phyloP scores from a whole-genome alignment of 2,329 filamentous ascomycete genomes.

The Fusarium metavorans region DNA sequence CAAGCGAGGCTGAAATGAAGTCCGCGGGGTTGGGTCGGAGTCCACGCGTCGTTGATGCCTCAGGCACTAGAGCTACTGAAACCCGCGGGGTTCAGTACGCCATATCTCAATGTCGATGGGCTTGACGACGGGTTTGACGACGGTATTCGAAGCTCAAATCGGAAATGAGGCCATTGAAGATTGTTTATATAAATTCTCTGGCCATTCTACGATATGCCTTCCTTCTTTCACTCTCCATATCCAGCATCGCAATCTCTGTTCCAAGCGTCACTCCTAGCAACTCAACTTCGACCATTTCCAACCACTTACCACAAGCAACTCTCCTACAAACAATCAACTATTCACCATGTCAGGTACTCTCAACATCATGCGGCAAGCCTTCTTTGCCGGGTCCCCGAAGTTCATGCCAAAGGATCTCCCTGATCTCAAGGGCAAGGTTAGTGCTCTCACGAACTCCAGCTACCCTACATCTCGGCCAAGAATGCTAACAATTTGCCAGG shows the following conservation, averaged over 20 bases:
- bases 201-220: neutral
- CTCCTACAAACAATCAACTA: neutral
- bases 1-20: neutral
- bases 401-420: constrained; percentile 74
- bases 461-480: neutral
- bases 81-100: neutral
- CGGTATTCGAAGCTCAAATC: neutral
- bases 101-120: neutral
- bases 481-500: constrained; percentile 35
- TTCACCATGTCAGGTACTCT: constrained; percentile 1
- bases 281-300: too few species aligned
- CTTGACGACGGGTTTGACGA: neutral
- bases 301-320: neutral
- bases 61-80: neutral
- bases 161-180: neutral
- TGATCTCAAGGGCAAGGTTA: constrained; percentile 59
- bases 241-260: neutral
- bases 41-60: neutral
- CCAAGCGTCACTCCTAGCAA: neutral
- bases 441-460: constrained; percentile 35
- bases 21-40: neutral
- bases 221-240: too few species aligned
- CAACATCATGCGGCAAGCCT: constrained; percentile 10
- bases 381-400: constrained; percentile 35
- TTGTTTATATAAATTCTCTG: neutral